Evolutionary conservation across 75 land plant genomes (phyloP).

Genomic region (Pseudotsuga menziesii): DNA sequence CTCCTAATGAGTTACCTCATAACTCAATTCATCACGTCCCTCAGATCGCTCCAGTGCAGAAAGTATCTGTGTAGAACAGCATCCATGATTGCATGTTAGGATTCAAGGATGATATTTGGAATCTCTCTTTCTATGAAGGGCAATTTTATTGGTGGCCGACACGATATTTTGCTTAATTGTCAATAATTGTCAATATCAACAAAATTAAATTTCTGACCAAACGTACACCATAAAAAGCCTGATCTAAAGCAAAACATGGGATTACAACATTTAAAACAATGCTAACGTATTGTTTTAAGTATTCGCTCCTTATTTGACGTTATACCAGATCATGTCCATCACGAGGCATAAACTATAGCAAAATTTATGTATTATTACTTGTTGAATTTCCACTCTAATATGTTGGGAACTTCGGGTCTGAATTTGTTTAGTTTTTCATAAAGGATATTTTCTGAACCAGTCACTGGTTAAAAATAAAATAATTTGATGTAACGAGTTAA

Average conservation of each 20-base stretch:
- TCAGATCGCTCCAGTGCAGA: conserved; percentile 1
- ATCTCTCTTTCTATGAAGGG: background rate
- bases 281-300: background rate
- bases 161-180: background rate
- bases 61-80: conserved; percentile 1
- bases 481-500: no score
- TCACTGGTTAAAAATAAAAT: no score
- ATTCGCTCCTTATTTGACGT: background rate
- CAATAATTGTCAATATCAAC: background rate
- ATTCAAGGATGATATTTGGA: background rate
- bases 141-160: background rate
- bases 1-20: background rate
- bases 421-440: no score
- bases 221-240: background rate
- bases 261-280: background rate
- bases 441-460: no score
- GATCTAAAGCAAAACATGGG: background rate
- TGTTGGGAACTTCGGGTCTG: no score
- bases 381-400: no score
- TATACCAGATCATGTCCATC: background rate
- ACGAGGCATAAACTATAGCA: no score
- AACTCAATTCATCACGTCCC: conserved; percentile 4
- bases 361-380: no score
- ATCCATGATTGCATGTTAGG: background rate
- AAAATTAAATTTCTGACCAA: background rate